Conservation (phyloP, 1,139 yeast species). For the Sugiyamaella novakii region DNA sequence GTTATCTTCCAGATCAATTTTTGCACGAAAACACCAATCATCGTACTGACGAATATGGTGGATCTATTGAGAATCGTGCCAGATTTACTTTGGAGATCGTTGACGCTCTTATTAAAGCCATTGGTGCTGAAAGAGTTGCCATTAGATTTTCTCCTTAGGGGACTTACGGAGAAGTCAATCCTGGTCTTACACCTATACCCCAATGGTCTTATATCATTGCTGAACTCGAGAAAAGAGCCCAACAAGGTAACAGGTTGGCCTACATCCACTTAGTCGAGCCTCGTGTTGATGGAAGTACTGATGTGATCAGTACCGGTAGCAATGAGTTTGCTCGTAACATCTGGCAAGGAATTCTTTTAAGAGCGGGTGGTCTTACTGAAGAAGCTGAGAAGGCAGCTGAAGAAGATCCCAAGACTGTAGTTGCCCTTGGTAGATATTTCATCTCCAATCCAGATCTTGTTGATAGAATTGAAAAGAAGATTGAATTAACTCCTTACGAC, state of each 20-base stretch:
- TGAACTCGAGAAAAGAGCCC: conserved; percentile 38
- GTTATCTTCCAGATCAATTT: conserved; percentile 53
- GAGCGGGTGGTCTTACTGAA: conserved; percentile 50
- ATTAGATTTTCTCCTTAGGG: conserved; percentile 64
- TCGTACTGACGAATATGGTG: conserved; percentile 73
- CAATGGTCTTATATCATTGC: conserved; percentile 37
- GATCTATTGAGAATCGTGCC: conserved; percentile 64
- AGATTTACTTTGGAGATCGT: conserved; percentile 58
- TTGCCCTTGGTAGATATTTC: conserved; percentile 51
- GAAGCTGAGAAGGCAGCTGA: conserved; percentile 36
- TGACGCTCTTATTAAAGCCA: conserved; percentile 52
- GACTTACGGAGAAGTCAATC: conserved; percentile 39
- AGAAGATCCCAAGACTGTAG: conserved; percentile 44
- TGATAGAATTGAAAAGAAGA: conserved; percentile 44
- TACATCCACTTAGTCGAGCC: conserved; percentile 58
- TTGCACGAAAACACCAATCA: conserved; percentile 53
- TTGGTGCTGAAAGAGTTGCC: conserved; percentile 59
- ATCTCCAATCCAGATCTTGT: conserved; percentile 55
- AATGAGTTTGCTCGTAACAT: conserved; percentile 26
- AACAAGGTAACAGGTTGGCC: conserved; percentile 44
- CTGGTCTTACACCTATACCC: conserved; percentile 37
- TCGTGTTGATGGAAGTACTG: conserved; percentile 31
- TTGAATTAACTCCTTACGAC: conserved; percentile 38
- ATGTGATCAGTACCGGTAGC: conserved; percentile 41
- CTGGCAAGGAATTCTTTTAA: conserved; percentile 54